phyloP scores from a whole-genome alignment of 2,329 filamentous ascomycete genomes.

The Dactylellina sp. region DNA sequence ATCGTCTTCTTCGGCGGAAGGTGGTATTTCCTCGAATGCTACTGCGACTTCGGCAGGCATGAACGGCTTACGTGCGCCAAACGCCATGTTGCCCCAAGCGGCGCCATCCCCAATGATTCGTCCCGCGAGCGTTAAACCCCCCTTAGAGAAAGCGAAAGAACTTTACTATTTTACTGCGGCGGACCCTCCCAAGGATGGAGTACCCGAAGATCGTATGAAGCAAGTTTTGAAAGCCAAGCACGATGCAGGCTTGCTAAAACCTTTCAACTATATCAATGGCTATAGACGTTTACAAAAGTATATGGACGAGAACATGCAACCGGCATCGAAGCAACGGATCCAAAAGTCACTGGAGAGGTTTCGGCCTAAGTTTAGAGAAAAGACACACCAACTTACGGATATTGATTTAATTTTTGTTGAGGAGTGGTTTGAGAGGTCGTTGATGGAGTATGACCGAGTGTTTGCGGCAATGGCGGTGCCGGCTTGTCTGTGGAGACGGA shows the following conservation, averaged over 20 bases:
- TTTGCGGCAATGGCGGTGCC: constrained; percentile 99
- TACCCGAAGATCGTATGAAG: constrained; percentile 93
- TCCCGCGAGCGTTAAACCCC: constrained; percentile 55
- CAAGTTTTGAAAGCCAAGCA: constrained; percentile 95
- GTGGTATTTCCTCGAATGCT: constrained; percentile 37
- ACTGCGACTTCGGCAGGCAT: constrained; percentile 50
- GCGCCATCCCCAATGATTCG: constrained; percentile 55
- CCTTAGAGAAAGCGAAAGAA: constrained; percentile 74
- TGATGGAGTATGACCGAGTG: constrained; percentile 98
- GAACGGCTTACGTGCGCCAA: constrained; percentile 57
- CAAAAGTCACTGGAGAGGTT: constrained; percentile 91
- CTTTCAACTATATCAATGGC: constrained; percentile 98
- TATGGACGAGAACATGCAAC: constrained; percentile 87
- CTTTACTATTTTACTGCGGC: constrained; percentile 95
- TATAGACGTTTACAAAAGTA: constrained; percentile 90
- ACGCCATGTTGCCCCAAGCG: constrained; percentile 51
- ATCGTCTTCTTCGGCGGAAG: constrained; percentile 52
- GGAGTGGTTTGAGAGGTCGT: constrained; percentile 97
- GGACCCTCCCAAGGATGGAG: constrained; percentile 81
- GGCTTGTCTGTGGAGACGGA: constrained; percentile 95
- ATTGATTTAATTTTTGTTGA: constrained; percentile 94
- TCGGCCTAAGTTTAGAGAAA: constrained; percentile 93
- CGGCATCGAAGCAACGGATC: constrained; percentile 87
- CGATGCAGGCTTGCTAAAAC: constrained; percentile 91
- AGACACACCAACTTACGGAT: constrained; percentile 90